Evolutionary conservation across 306 rosid species (phyloP).

Genomic region (Chamaecrista fasciculata): DNA sequence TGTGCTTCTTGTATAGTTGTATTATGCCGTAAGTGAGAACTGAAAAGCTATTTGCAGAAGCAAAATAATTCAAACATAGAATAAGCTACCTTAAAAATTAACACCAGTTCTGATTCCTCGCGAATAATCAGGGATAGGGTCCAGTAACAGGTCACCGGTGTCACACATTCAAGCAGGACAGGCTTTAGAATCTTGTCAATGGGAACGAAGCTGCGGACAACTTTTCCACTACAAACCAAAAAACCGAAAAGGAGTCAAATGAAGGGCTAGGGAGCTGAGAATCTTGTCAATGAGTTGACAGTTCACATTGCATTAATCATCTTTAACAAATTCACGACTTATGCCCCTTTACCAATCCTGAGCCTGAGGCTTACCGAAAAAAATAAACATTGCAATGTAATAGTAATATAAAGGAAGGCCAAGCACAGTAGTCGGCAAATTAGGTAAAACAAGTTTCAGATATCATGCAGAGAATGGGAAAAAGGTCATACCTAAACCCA

Average conservation of each 20-base stretch:
- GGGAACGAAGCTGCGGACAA: constrained; percentile 65
- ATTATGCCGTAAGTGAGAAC: not conserved
- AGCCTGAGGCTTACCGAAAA: not conserved
- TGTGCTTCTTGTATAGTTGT: not conserved
- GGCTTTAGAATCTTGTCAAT: constrained; percentile 78
- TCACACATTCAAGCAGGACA: constrained; percentile 72
- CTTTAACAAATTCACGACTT: too few species aligned
- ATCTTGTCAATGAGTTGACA: not conserved
- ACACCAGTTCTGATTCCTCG: constrained; percentile 60
- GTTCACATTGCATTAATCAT: not conserved
- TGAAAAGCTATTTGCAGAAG: not conserved
- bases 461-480: constrained; percentile 20
- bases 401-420: not conserved
- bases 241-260: not conserved
- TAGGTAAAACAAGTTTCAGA: constrained; percentile 4
- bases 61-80: not conserved
- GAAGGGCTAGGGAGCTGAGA: not conserved
- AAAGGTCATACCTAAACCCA: not conserved
- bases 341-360: not conserved
- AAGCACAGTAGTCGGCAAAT: constrained; percentile 12
- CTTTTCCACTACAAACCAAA: constrained; percentile 58
- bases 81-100: constrained; percentile 66
- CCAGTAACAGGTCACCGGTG: constrained; percentile 94
- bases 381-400: not conserved
- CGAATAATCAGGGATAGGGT: constrained; percentile 62